Evolutionary conservation across 1,284 basidiomycete genomes (phyloP).

Genomic region (Vanrija sp.): DNA sequence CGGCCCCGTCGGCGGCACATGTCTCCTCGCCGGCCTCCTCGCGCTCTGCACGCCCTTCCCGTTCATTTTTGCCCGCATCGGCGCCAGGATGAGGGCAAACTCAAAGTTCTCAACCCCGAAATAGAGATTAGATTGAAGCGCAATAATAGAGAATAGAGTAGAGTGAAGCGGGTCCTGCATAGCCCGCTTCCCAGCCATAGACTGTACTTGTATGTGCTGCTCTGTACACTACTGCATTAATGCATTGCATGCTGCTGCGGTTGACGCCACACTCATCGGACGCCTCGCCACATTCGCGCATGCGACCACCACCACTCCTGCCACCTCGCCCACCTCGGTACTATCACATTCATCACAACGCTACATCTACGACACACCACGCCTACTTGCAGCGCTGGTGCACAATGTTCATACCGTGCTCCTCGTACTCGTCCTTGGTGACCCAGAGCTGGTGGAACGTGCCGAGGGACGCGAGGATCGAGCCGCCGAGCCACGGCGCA

Average conservation of each 20-base stretch:
- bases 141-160: too few relatives aligned
- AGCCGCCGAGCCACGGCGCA: constrained; percentile 89
- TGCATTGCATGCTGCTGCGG: too few relatives aligned
- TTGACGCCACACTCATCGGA: too few relatives aligned
- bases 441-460: constrained; percentile 97
- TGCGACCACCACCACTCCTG: too few relatives aligned
- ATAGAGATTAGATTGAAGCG: neutral
- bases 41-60: constrained; percentile 68
- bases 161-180: too few relatives aligned
- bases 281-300: too few relatives aligned
- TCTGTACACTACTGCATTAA: neutral
- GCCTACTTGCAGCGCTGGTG: constrained; percentile 34
- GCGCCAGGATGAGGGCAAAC: constrained; percentile 31
- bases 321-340: neutral
- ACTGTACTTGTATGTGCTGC: too few relatives aligned
- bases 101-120: constrained; percentile 8
- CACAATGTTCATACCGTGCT: constrained; percentile 48
- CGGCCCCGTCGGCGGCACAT: constrained; percentile 69
- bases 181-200: too few relatives aligned
- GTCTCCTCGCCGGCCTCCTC: constrained; percentile 67
- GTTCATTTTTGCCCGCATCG: constrained; percentile 49
- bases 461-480: constrained; percentile 84
- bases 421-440: constrained; percentile 86
- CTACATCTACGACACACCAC: neutral
- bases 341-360: neutral